phyloP scores from a whole-genome alignment of 2,329 filamentous ascomycete genomes.

The Helicocarpus griseus region DNA sequence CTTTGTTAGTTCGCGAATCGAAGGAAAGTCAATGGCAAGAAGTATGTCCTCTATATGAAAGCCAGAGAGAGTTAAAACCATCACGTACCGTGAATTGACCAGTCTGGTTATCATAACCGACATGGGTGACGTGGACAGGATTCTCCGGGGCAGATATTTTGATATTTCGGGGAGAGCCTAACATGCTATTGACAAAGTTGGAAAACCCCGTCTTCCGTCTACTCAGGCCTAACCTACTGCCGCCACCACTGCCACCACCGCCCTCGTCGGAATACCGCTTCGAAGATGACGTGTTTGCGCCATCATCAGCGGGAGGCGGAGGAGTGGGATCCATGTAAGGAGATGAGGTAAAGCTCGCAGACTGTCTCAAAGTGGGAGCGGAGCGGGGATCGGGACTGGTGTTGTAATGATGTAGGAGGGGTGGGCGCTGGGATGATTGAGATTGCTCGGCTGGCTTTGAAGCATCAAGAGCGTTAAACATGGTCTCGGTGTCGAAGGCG shows the following conservation, averaged over 20 bases:
- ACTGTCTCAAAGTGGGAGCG: slow-evolving; percentile 53
- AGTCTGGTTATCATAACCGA: slow-evolving; percentile 91
- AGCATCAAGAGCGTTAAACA: slow-evolving; percentile 34
- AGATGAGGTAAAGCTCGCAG: slow-evolving; percentile 53
- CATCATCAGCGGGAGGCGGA: slow-evolving; percentile 37
- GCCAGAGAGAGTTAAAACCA: not conserved
- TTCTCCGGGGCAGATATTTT: slow-evolving; percentile 97
- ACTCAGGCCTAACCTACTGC: slow-evolving; percentile 34
- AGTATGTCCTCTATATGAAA: too few relatives aligned
- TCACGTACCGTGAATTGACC: slow-evolving; percentile 83
- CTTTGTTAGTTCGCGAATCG: not conserved
- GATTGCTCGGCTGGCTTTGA: slow-evolving; percentile 6
- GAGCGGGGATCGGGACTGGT: slow-evolving; percentile 46
- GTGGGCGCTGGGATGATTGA: slow-evolving; percentile 28
- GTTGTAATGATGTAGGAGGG: slow-evolving; percentile 38
- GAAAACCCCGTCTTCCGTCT: slow-evolving; percentile 86
- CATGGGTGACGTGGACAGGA: slow-evolving; percentile 94
- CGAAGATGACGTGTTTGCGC: slow-evolving; percentile 36
- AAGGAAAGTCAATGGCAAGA: too few relatives aligned
- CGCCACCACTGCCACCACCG: slow-evolving; percentile 50
- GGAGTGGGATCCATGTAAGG: slow-evolving; percentile 43
- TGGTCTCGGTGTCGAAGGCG: slow-evolving; percentile 36
- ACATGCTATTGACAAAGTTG: slow-evolving; percentile 72
- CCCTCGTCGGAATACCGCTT: slow-evolving; percentile 75
- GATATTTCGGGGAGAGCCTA: slow-evolving; percentile 79